A percentile compares a stretch with the other conserved stretches of the same genome.
Conservation (phyloP, 2,329 filamentous ascomycete species). For the Lachnellula subtilissima region DNA sequence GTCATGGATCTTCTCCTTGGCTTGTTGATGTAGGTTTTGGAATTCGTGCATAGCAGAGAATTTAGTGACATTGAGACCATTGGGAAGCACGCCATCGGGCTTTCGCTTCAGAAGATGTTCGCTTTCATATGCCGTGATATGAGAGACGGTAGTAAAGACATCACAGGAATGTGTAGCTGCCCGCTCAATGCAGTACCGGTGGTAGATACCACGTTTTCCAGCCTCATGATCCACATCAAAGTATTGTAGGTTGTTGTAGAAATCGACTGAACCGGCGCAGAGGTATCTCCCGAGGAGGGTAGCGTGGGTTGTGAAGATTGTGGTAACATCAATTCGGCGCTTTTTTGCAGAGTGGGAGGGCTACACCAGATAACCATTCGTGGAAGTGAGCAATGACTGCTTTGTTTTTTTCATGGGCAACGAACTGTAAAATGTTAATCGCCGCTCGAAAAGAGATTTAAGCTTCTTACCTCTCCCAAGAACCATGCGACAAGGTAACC, state of each 20-base stretch:
- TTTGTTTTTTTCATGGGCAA: conserved; percentile 83
- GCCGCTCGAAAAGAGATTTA: neutral
- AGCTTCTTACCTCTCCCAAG: conserved; percentile 73
- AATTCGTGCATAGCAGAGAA: conserved; percentile 98
- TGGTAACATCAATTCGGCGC: conserved; percentile 91
- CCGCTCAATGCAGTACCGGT: conserved; percentile 96
- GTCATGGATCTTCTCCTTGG: conserved; percentile 97
- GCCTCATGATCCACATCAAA: conserved; percentile 97
- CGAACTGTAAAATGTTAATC: conserved; percentile 58
- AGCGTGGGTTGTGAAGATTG: conserved; percentile 97
- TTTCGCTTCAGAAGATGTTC: conserved; percentile 97
- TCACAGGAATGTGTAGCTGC: conserved; percentile 87
- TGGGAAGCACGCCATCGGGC: conserved; percentile 92
- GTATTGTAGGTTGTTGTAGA: conserved; percentile 97
- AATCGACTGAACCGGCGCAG: conserved; percentile 94
- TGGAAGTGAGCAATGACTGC: conserved; percentile 98
- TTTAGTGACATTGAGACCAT: conserved; percentile 96
- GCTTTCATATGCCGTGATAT: conserved; percentile 97
- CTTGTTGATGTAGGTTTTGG: conserved; percentile 93
- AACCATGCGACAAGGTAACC: conserved; percentile 98
- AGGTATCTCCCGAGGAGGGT: conserved; percentile 93
- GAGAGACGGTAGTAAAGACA: conserved; percentile 97
- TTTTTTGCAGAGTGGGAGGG: conserved; percentile 89
- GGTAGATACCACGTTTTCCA: conserved; percentile 96
- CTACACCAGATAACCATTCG: conserved; percentile 96